Evolutionary conservation across 129 eudicot species (phyloP), one percentile per base, ranked within the genome.

Genomic region (Rutidosis leptorrhynchoides): DNA sequence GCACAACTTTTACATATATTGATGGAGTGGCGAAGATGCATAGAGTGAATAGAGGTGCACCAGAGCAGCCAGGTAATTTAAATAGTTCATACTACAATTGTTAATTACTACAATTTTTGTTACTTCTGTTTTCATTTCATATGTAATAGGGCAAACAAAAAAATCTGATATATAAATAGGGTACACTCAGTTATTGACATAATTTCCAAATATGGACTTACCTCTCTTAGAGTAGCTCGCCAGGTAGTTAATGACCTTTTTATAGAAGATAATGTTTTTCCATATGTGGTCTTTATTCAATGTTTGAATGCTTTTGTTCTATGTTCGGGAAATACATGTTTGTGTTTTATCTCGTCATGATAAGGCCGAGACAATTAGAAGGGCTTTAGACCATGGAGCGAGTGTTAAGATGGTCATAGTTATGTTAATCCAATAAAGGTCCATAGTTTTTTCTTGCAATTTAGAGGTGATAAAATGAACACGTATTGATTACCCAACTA

Each of bases 41-140:
- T 49, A 68, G 86, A 65, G 83, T 77, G 53, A 81, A 83, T 77
- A 81, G 77, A 81, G 86, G 86, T 69, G 83, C 86, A 63, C 83
- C 83, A n/a, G 86, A 81, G 64, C 83, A 81, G 85, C 82, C 83
- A 81, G 85, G 85, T 81, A 68, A 75, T 51, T 49, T 2, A 49
- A 32, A 32, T 32, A 32, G 37, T 32, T 21, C 32, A 14, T 23
- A 35, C 17, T 72, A 25, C 37, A 65, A 1, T 45, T 14, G 48
- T 15, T 33, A 24, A 28, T 48, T 62, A 24, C 29, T n/a, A n/a
- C n/a, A n/a, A n/a, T n/a, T n/a, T n/a, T n/a, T n/a, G n/a, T n/a
- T n/a, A n/a, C n/a, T n/a, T n/a, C n/a, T n/a, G 9, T 52, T 25
- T 26, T 52, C 52, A 23, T 68, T 68, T 52, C 26, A 43, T 56